Conservation (phyloP, 2,329 filamentous ascomycete genomes). For the Aspergillus ochraceus region DNA sequence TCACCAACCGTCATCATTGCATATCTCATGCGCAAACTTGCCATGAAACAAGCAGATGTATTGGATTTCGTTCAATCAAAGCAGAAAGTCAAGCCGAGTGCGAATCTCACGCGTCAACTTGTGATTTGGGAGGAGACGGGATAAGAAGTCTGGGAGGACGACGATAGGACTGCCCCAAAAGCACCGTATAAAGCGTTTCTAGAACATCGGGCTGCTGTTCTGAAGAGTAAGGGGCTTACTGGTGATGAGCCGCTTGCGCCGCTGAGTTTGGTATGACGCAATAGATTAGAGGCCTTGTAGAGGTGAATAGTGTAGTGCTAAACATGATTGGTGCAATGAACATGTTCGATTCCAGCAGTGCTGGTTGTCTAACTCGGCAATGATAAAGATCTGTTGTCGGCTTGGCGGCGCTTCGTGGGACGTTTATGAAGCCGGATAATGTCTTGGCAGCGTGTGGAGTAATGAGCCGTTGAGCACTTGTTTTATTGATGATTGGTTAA, state of each 20-base stretch:
- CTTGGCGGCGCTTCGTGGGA: too few relatives aligned
- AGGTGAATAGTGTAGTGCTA: too few relatives aligned
- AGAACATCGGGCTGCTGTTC: constrained; percentile 17
- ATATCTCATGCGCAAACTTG: constrained; percentile 30
- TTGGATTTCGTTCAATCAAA: constrained; percentile 23
- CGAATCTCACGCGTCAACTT: constrained; percentile 27
- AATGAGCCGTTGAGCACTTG: too few relatives aligned
- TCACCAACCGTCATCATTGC: constrained; percentile 28
- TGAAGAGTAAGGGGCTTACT: constrained; percentile 19
- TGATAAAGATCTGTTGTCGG: too few relatives aligned
- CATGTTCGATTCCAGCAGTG: too few relatives aligned
- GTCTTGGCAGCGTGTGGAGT: too few relatives aligned
- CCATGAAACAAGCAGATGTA: constrained; percentile 15
- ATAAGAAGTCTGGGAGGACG: constrained; percentile 29
- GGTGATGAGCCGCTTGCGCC: constrained; percentile 18
- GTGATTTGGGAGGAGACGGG: constrained; percentile 27
- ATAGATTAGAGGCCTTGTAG: too few relatives aligned
- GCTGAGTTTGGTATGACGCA: too few relatives aligned
- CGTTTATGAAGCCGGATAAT: too few relatives aligned
- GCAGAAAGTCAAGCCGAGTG: constrained; percentile 25
- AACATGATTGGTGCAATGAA: too few relatives aligned
- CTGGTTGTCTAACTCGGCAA: too few relatives aligned
- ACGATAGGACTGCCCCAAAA: constrained; percentile 26
- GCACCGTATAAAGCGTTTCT: constrained; percentile 25
- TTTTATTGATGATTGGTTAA: too few relatives aligned